A percentile compares a stretch with the other conserved stretches of the same genome.
Conservation (phyloP, 176 grass and related monocot genomes). For the Elaeis guineensis region DNA sequence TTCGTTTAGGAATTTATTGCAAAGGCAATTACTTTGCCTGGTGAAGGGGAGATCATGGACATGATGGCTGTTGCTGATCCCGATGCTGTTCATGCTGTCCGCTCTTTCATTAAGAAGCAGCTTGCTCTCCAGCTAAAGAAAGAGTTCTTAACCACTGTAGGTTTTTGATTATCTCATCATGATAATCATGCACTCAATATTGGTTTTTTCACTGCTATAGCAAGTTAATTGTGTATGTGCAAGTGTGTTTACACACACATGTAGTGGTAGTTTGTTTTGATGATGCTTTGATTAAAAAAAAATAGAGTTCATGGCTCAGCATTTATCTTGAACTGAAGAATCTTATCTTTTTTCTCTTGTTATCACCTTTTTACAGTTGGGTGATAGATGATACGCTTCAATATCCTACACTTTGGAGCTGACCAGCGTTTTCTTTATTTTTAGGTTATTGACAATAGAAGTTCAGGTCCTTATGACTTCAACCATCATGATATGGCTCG, state of each 20-base stretch:
- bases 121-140: conserved; percentile 68
- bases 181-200: no score
- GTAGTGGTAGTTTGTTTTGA: not conserved
- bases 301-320: no score
- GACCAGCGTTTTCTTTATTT: not conserved
- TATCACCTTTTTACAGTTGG: no score
- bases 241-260: no score
- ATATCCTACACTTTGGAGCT: not conserved
- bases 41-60: conserved; percentile 99
- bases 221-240: no score
- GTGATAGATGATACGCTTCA: no score
- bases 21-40: conserved; percentile 91
- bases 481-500: conserved; percentile 73
- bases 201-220: no score
- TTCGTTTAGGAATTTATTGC: conserved; percentile 82
- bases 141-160: conserved; percentile 71
- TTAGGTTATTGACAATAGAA: conserved; percentile 66
- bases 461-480: conserved; percentile 65
- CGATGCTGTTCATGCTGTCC: conserved; percentile 92
- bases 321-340: no score
- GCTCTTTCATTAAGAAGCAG: conserved; percentile 81
- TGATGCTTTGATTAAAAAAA: no score
- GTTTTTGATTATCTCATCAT: conserved; percentile 13
- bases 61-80: conserved; percentile 98
- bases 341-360: no score